Conservation (phyloP, 192 early-diverging fungal species). For the Coemansia sp. region DNA sequence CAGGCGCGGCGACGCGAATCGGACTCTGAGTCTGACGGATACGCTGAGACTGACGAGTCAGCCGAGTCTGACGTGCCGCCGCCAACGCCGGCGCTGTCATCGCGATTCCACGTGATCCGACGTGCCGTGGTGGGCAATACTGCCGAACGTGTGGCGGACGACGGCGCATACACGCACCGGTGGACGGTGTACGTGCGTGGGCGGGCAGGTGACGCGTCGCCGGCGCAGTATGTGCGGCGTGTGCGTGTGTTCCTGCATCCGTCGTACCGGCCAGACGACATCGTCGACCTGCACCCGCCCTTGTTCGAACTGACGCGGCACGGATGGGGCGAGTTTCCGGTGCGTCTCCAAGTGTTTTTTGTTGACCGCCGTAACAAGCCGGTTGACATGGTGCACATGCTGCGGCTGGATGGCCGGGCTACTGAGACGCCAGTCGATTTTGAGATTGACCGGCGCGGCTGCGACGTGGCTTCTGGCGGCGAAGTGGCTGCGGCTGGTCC, state of each 20-base stretch:
- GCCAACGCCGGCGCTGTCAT: conserved; percentile 44
- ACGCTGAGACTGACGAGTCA: conserved; percentile 16
- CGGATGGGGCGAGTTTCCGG: conserved; percentile 94
- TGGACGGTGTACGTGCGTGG: conserved; percentile 91
- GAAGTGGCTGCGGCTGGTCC: conserved; percentile 1
- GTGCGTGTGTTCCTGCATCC: conserved; percentile 89
- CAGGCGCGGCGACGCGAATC: conserved; percentile 2
- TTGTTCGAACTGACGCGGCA: conserved; percentile 83
- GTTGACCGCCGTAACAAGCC: conserved; percentile 80
- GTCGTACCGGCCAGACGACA: conserved; percentile 82
- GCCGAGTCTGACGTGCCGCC: conserved; percentile 2
- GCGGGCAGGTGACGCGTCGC: conserved; percentile 38
- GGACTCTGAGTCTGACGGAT: conserved; percentile 14
- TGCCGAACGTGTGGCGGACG: conserved; percentile 61
- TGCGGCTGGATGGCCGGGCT: conserved; percentile 82
- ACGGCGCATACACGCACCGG: conserved; percentile 68
- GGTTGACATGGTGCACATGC: conserved; percentile 75
- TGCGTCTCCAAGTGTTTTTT: conserved; percentile 80
- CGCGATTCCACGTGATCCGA: conserved; percentile 70
- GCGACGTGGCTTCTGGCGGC: neutral
- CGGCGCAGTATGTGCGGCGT: conserved; percentile 67
- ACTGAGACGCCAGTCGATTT: conserved; percentile 74
- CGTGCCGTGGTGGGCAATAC: conserved; percentile 71
- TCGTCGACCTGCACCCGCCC: conserved; percentile 75
- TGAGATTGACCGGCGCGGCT: conserved; percentile 69